Evolutionary conservation across 768 basidiomycete genomes (phyloP).

Genomic region (Strobilomyces dryophilus): DNA sequence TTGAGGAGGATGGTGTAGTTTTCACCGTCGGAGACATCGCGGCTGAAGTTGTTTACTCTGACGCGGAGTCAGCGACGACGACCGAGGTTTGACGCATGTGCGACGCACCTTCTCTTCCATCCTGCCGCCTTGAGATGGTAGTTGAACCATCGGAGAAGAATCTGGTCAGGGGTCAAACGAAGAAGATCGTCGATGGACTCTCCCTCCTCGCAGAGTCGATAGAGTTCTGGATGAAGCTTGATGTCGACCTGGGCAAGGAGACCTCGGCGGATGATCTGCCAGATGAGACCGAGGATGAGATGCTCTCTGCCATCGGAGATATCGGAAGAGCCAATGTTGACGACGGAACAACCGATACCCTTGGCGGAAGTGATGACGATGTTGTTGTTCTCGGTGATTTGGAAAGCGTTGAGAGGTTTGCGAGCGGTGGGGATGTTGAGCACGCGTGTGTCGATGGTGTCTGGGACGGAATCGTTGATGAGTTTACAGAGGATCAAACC

Average conservation of each 20-base stretch:
- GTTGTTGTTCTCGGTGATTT: constrained; percentile 99
- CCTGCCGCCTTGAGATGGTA: constrained; percentile 95
- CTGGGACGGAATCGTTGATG: constrained; percentile 98
- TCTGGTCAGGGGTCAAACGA: constrained; percentile 93
- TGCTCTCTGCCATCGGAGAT: constrained; percentile 92
- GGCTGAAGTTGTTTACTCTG: constrained; percentile 96
- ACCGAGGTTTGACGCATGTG: too few species aligned
- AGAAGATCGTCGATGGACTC: constrained; percentile 97
- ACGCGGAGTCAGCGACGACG: neutral
- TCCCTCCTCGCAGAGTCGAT: constrained; percentile 91
- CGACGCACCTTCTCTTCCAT: constrained; percentile 72
- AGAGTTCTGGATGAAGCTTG: constrained; percentile 96
- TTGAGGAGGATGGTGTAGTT: constrained; percentile 96
- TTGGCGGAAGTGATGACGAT: constrained; percentile 98
- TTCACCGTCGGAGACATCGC: constrained; percentile 95
- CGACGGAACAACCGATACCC: constrained; percentile 96
- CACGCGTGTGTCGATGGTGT: constrained; percentile 98
- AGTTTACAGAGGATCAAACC: constrained; percentile 97
- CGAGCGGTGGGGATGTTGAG: constrained; percentile 80
- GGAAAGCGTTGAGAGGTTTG: constrained; percentile 94
- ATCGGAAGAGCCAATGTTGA: constrained; percentile 95
- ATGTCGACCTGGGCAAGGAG: constrained; percentile 94
- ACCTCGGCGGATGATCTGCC: constrained; percentile 96
- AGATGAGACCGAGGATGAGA: constrained; percentile 94
- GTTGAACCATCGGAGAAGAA: constrained; percentile 98